These are phyloP conservation scores for Globisporangium perplexum DNA, from an alignment of 352 stramenopile species.

Conservation along the genomic window DNA sequence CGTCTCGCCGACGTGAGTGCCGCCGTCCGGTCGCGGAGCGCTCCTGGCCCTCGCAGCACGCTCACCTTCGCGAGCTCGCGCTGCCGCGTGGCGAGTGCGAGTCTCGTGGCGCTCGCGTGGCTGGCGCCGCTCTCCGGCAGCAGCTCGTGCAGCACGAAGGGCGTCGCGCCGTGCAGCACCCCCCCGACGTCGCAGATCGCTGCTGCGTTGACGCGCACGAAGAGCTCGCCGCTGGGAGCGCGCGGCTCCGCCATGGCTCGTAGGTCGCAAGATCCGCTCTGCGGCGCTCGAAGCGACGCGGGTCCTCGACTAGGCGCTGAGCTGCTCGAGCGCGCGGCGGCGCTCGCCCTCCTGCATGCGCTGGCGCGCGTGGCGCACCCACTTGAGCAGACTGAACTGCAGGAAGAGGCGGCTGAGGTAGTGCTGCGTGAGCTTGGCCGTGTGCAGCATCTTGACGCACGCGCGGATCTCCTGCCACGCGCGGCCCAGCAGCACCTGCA, in stretches of 20 bases:
- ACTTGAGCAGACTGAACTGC: conserved; percentile 53
- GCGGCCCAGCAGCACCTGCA: conserved; percentile 13
- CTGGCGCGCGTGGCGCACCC: conserved; percentile 38
- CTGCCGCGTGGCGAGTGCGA: conserved; percentile 14
- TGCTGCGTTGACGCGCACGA: conserved; percentile 24
- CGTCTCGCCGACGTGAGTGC: neutral
- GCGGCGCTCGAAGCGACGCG: neutral
- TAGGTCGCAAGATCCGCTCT: neutral
- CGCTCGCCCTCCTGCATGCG: conserved; percentile 30
- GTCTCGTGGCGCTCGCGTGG: conserved; percentile 14
- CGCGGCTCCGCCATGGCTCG: neutral
- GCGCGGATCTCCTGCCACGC: conserved; percentile 56
- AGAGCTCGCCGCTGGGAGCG: conserved; percentile 37
- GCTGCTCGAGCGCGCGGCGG: conserved; percentile 11
- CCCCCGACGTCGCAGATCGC: conserved; percentile 17
- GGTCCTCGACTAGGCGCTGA: conserved; percentile 6
- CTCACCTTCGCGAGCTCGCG: conserved; percentile 18
- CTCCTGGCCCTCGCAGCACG: neutral
- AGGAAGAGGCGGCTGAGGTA: conserved; percentile 62
- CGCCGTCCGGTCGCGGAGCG: neutral
- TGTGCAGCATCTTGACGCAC: conserved; percentile 61
- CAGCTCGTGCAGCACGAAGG: conserved; percentile 28
- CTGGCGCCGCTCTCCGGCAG: neutral
- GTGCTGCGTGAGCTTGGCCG: conserved; percentile 62
- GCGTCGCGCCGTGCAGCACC: conserved; percentile 18